Percentiles rank a stretch among this genome's conserved stretches.
Conservation (phyloP, 208 protist species). For the Spongospora subterranea region DNA sequence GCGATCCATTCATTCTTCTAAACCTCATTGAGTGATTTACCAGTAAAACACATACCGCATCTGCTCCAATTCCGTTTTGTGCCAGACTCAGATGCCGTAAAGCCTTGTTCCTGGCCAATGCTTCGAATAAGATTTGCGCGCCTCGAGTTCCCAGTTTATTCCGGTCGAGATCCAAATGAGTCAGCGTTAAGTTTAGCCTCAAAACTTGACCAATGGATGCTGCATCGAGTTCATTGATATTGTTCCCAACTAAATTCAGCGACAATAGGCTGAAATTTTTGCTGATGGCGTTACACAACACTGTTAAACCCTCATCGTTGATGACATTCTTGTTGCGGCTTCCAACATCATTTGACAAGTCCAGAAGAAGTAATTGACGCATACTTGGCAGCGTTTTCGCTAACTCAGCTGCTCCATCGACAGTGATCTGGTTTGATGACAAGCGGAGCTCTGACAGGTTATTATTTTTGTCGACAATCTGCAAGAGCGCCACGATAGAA, state of each 20-base stretch:
- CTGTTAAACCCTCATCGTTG: neutral
- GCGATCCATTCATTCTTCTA: neutral
- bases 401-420: neutral
- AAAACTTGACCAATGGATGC: neutral
- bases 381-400: neutral
- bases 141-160: neutral
- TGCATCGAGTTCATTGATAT: neutral
- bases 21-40: too few species aligned
- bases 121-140: neutral
- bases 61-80: conserved; percentile 5
- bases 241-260: conserved; percentile 11
- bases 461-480: neutral
- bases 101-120: neutral
- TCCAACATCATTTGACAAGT: neutral
- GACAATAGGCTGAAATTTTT: neutral
- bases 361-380: conserved; percentile 1
- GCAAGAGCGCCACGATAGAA: conserved; percentile 11
- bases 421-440: neutral
- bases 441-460: neutral
- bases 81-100: conserved; percentile 18
- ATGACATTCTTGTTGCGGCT: neutral
- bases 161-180: neutral
- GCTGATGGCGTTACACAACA: neutral
- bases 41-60: neutral
- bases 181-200: neutral